These are phyloP conservation scores for Triangularia verruculosa DNA, from an alignment of 2,329 filamentous ascomycete species.

Conservation along the genomic window DNA sequence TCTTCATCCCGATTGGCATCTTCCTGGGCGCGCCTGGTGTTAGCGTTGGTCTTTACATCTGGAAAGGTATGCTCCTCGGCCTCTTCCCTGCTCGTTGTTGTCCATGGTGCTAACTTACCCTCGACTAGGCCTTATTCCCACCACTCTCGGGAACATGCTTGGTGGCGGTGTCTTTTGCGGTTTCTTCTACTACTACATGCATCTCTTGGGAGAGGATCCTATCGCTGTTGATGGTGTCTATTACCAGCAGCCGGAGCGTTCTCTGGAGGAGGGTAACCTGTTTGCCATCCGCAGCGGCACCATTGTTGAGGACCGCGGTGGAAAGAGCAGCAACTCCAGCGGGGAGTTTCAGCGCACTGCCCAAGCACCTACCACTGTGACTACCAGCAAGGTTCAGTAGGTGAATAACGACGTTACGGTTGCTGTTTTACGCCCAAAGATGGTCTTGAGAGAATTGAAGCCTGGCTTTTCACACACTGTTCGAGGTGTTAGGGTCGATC, in stretches of 20 bases:
- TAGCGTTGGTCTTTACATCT: conserved; percentile 51
- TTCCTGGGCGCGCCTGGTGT: conserved; percentile 45
- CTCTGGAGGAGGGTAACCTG: conserved; percentile 9
- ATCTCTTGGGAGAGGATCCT: conserved; percentile 14
- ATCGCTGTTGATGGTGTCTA: conserved; percentile 18
- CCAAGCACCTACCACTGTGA: background rate
- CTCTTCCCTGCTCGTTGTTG: background rate
- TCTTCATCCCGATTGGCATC: conserved; percentile 50
- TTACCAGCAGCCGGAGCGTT: conserved; percentile 8
- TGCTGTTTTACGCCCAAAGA: background rate
- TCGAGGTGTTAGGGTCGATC: background rate
- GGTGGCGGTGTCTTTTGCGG: conserved; percentile 53
- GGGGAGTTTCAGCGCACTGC: background rate
- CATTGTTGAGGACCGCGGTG: conserved; percentile 3
- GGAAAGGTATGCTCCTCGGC: conserved; percentile 40
- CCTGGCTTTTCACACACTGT: background rate
- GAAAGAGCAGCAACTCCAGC: conserved; percentile 3
- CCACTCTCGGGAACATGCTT: conserved; percentile 51
- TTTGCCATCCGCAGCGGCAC: conserved; percentile 6
- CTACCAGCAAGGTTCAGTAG: background rate
- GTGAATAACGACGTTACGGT: background rate
- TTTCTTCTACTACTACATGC: conserved; percentile 33
- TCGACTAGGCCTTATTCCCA: conserved; percentile 45
- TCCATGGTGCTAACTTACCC: background rate
- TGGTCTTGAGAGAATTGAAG: background rate